Evolutionary conservation across 208 protist genomes (phyloP).

Genomic region (Leishmania turanica): DNA sequence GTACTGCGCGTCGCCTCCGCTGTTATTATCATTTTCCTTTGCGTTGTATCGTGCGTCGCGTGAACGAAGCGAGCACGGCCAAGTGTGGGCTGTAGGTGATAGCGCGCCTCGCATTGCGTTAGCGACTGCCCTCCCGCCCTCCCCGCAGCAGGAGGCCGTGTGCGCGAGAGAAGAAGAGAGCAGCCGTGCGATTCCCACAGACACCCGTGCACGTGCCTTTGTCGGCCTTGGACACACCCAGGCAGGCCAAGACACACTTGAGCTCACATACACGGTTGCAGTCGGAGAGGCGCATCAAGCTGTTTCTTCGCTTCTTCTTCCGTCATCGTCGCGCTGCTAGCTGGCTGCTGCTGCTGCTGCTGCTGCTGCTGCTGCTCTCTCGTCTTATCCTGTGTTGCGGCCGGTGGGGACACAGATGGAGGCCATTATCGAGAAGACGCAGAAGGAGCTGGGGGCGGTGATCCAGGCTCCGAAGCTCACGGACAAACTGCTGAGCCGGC

Average conservation of each 20-base stretch:
- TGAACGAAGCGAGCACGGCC: background rate
- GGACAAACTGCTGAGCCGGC: slow-evolving; percentile 87
- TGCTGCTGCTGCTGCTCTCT: background rate
- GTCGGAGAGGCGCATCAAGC: background rate
- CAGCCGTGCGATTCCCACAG: background rate
- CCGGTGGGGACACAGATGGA: slow-evolving; percentile 22
- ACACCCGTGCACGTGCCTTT: background rate
- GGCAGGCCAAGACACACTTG: background rate
- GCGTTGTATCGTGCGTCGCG: background rate
- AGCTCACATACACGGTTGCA: background rate
- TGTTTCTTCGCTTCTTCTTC: background rate
- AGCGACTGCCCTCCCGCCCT: background rate
- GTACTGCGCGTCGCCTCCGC: background rate
- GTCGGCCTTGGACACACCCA: background rate
- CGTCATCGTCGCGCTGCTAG: background rate
- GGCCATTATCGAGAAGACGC: slow-evolving; percentile 75
- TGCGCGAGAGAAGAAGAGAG: background rate
- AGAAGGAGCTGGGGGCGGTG: slow-evolving; percentile 75
- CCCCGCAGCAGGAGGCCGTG: background rate
- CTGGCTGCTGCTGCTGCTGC: background rate
- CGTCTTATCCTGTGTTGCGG: background rate
- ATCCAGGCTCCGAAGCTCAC: slow-evolving; percentile 84
- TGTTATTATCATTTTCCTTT: background rate
- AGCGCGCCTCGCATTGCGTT: background rate
- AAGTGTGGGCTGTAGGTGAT: background rate